These are phyloP conservation scores for Chamaecrista fasciculata DNA, from an alignment of 306 rosid genomes.

Conservation along the genomic window DNA sequence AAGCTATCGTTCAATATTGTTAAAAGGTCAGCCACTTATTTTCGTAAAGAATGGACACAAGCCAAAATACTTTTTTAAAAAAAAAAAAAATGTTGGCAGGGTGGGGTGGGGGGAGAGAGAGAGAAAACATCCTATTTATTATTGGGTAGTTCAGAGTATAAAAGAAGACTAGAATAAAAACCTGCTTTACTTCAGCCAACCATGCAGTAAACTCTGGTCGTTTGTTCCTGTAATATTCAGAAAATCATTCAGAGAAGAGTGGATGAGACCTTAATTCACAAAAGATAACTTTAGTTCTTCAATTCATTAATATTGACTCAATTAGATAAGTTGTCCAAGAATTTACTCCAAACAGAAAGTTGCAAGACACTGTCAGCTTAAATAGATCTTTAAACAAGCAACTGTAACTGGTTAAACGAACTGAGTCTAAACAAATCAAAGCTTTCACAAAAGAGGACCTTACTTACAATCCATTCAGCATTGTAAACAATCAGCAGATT, in stretches of 20 bases:
- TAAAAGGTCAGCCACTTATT: background rate
- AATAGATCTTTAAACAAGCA: slow-evolving; percentile 3
- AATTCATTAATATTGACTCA: slow-evolving; percentile 14
- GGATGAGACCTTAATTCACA: slow-evolving; percentile 27
- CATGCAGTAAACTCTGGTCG: slow-evolving; percentile 98
- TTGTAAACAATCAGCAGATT: background rate
- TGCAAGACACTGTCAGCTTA: background rate
- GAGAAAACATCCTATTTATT: background rate
- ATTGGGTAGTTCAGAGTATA: slow-evolving; percentile 1
- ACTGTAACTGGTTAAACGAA: slow-evolving; percentile 2
- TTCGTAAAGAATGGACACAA: slow-evolving; percentile 6
- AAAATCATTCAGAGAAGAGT: slow-evolving; percentile 30
- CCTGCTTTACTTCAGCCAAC: slow-evolving; percentile 92
- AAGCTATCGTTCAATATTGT: background rate
- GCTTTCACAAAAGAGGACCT: background rate
- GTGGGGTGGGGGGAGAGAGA: too few relatives aligned
- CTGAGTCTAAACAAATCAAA: slow-evolving; percentile 19
- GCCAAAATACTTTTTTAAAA: too few relatives aligned
- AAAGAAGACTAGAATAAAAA: slow-evolving; percentile 33
- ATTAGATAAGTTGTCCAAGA: background rate
- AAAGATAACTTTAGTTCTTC: slow-evolving; percentile 16
- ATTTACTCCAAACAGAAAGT: slow-evolving; percentile 6
- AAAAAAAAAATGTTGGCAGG: too few relatives aligned
- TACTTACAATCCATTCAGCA: background rate
- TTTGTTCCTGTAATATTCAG: slow-evolving; percentile 63